These are phyloP conservation scores for Aspergillus sergii DNA, from an alignment of 2,329 filamentous ascomycete genomes.

Conservation along the genomic window DNA sequence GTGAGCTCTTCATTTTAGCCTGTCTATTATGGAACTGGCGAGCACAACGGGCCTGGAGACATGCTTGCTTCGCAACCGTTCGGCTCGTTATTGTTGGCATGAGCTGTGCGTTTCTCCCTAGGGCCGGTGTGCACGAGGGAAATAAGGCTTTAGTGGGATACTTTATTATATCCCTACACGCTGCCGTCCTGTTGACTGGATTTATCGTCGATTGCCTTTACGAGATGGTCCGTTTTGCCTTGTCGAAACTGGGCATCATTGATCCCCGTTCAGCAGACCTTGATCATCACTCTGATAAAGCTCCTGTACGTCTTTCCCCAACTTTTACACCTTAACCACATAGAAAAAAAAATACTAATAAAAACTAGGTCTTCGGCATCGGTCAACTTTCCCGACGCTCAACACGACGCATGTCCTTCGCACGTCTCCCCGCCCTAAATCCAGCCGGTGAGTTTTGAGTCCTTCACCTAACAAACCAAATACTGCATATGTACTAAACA, in stretches of 20 bases:
- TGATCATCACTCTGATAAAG: background rate
- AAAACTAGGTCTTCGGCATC: conserved; percentile 7
- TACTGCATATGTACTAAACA: background rate
- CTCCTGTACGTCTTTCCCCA: background rate
- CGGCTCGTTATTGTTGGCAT: background rate
- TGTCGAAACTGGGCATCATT: background rate
- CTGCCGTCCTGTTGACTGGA: background rate
- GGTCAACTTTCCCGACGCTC: conserved; percentile 6
- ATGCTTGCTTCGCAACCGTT: background rate
- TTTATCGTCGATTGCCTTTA: background rate
- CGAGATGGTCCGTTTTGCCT: background rate
- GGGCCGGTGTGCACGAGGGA: background rate
- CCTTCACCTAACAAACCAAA: background rate
- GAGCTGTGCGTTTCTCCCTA: conserved; percentile 4
- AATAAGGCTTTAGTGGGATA: background rate
- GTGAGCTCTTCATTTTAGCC: background rate
- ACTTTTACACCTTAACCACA: background rate
- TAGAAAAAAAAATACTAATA: background rate
- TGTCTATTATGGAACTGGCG: background rate
- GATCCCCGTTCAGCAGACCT: background rate
- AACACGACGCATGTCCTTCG: conserved; percentile 8
- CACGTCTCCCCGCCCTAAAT: conserved; percentile 2
- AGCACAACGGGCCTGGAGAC: background rate
- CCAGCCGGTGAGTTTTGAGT: background rate
- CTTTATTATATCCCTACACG: background rate